Percentiles rank a stretch among this genome's conserved stretches.
Conservation (phyloP, 208 protist genomes). For the Trypanosoma congolense region DNA sequence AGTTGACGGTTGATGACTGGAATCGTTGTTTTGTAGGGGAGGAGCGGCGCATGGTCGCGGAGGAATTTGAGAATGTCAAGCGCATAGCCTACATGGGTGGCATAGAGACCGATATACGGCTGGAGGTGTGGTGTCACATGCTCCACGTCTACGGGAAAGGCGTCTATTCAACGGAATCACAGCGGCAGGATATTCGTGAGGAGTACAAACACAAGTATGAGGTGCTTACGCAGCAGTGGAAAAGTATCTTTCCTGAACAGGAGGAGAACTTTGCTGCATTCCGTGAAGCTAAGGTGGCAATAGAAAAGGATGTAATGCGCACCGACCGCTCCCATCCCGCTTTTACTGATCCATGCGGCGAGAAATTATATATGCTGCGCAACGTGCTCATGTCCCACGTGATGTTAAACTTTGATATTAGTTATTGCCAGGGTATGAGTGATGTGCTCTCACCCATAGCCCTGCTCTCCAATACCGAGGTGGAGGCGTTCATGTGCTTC, state of each 20-base stretch:
- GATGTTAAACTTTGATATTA: conserved; percentile 90
- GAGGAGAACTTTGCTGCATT: conserved; percentile 56
- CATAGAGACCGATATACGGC: conserved; percentile 34
- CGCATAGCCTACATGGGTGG: conserved; percentile 36
- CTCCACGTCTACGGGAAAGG: conserved; percentile 45
- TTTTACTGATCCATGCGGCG: conserved; percentile 40
- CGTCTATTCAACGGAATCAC: conserved; percentile 18
- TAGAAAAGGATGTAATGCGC: conserved; percentile 87
- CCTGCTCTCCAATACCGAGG: conserved; percentile 37
- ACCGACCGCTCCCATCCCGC: conserved; percentile 61
- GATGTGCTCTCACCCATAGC: conserved; percentile 69
- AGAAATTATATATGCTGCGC: conserved; percentile 48
- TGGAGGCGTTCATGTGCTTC: conserved; percentile 52
- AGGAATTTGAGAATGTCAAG: conserved; percentile 15
- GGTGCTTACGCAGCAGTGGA: conserved; percentile 68
- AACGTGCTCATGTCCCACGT: conserved; percentile 77
- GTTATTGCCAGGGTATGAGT: conserved; percentile 90
- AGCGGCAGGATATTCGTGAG: conserved; percentile 26
- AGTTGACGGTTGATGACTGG: conserved; percentile 32
- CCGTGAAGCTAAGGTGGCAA: conserved; percentile 38
- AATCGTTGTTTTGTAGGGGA: conserved; percentile 23
- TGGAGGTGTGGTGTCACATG: conserved; percentile 77
- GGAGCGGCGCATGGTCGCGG: conserved; percentile 20
- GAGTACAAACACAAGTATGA: conserved; percentile 48
- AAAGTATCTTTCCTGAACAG: conserved; percentile 62